Percentiles rank a stretch among this genome's conserved stretches.
phyloP scores from a whole-genome alignment of 202 grass and related monocot genomes.

The Hordeum pubiflorum region DNA sequence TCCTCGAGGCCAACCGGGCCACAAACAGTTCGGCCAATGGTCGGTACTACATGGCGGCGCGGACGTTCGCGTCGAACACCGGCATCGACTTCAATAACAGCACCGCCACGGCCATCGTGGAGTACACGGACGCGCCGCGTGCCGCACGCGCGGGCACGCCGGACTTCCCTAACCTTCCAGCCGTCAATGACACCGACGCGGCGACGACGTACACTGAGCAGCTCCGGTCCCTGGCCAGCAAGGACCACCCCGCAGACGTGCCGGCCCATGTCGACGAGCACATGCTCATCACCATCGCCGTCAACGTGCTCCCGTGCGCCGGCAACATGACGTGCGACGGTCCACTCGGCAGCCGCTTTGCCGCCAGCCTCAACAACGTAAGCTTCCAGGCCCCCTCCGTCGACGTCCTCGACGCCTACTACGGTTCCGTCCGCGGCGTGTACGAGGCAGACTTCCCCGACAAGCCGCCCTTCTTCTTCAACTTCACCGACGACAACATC shows the following conservation, averaged over 20 bases:
- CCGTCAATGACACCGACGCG: not conserved
- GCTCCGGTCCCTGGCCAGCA: not conserved
- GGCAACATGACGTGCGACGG: not conserved
- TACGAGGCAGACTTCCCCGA: slow-evolving; percentile 42
- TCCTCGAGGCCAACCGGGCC: slow-evolving; percentile 29
- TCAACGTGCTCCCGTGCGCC: slow-evolving; percentile 20
- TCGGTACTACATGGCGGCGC: slow-evolving; percentile 43
- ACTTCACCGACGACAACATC: slow-evolving; percentile 32
- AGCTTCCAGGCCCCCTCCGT: slow-evolving; percentile 27
- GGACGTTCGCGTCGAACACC: not conserved
- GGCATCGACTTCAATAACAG: not conserved
- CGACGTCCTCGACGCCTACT: slow-evolving; percentile 8
- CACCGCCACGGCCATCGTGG: slow-evolving; percentile 29
- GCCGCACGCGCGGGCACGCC: not conserved
- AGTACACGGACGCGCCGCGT: not conserved
- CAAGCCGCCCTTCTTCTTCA: slow-evolving; percentile 19
- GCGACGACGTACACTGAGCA: not conserved
- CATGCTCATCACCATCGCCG: slow-evolving; percentile 38
- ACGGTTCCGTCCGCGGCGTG: not conserved
- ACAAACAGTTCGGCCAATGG: not conserved
- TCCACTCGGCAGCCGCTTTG: not conserved
- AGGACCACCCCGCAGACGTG: slow-evolving; percentile 6
- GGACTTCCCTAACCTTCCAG: slow-evolving; percentile 15
- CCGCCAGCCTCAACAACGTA: slow-evolving; percentile 61
- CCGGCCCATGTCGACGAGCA: slow-evolving; percentile 15